A percentile compares a stretch with the other conserved stretches of the same genome.
Conservation (phyloP, 2,329 filamentous ascomycete genomes). For the Xylariomycetidae sp. region DNA sequence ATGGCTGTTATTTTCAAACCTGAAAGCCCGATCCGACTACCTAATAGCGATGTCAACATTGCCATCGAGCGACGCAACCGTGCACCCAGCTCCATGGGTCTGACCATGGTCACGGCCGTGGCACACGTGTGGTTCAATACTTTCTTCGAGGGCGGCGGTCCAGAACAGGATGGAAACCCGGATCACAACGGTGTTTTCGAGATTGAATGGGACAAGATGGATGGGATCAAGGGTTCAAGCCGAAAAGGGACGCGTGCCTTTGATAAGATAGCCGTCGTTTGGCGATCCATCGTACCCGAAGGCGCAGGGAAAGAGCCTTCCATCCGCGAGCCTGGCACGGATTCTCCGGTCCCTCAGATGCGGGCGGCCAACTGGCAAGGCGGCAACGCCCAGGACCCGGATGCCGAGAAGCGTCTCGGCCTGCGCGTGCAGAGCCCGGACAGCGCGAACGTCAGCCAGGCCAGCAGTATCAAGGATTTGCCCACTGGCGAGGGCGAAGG, state of each 20-base stretch:
- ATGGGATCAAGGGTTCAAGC: slow-evolving; percentile 87
- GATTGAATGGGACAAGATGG: slow-evolving; percentile 66
- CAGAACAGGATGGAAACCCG: slow-evolving; percentile 61
- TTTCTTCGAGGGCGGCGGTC: slow-evolving; percentile 81
- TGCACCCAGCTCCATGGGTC: slow-evolving; percentile 68
- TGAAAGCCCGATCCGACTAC: slow-evolving; percentile 60
- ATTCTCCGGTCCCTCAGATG: slow-evolving; percentile 66
- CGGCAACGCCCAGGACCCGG: slow-evolving; percentile 39
- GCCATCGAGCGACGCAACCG: slow-evolving; percentile 83
- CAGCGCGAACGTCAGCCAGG: slow-evolving; percentile 65
- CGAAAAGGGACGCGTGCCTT: slow-evolving; percentile 78
- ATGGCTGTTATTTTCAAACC: slow-evolving; percentile 78
- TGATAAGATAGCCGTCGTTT: slow-evolving; percentile 80
- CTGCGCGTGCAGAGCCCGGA: slow-evolving; percentile 60
- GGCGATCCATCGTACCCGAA: slow-evolving; percentile 49
- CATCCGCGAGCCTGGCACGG: slow-evolving; percentile 60
- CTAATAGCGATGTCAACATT: slow-evolving; percentile 84
- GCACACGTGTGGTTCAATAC: slow-evolving; percentile 97
- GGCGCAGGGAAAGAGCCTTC: slow-evolving; percentile 28
- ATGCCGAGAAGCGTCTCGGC: slow-evolving; percentile 61
- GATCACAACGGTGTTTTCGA: slow-evolving; percentile 61
- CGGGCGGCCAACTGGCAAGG: slow-evolving; percentile 73
- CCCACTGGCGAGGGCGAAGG: slow-evolving; percentile 10
- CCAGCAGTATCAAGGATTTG: slow-evolving; percentile 59
- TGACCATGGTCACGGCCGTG: slow-evolving; percentile 87